Evolutionary conservation across 2,329 filamentous ascomycete genomes (phyloP).

Genomic region (Arthrobotrys sinensis): DNA sequence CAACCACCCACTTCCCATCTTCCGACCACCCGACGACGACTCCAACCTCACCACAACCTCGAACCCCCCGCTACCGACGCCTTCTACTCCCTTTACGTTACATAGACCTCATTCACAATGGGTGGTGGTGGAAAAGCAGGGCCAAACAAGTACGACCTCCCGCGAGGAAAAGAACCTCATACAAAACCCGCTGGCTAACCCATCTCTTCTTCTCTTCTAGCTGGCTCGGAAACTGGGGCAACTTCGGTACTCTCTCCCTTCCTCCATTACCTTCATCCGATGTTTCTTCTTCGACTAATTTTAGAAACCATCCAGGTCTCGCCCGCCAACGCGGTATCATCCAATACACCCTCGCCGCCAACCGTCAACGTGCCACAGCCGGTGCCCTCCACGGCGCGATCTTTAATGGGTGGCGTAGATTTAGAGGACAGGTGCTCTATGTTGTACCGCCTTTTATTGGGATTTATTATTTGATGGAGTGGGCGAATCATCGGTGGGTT

Average conservation of each 20-base stretch:
- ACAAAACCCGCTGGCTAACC: constrained; percentile 16
- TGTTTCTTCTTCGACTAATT: background rate
- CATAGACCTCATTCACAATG: constrained; percentile 46
- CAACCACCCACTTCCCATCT: background rate
- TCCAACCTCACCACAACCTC: constrained; percentile 6
- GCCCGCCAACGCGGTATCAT: constrained; percentile 70
- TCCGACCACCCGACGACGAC: constrained; percentile 22
- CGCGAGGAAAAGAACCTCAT: background rate
- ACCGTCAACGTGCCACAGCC: constrained; percentile 90
- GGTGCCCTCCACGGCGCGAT: constrained; percentile 83
- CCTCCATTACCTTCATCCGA: background rate
- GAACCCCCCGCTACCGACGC: background rate
- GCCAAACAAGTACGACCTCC: constrained; percentile 39
- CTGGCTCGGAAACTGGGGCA: constrained; percentile 55
- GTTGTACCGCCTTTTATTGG: constrained; percentile 82
- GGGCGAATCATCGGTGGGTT: constrained; percentile 86
- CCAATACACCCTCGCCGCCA: constrained; percentile 83
- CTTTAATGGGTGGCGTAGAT: constrained; percentile 95
- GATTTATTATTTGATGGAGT: constrained; percentile 87
- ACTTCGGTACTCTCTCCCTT: constrained; percentile 37
- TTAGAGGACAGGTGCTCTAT: constrained; percentile 89
- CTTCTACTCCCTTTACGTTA: background rate
- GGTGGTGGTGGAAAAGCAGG: constrained; percentile 57
- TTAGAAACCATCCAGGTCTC: constrained; percentile 22
- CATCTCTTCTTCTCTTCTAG: constrained; percentile 9